These are phyloP conservation scores for Emergomyces africanus DNA, from an alignment of 2,329 filamentous ascomycete species.

Conservation along the genomic window DNA sequence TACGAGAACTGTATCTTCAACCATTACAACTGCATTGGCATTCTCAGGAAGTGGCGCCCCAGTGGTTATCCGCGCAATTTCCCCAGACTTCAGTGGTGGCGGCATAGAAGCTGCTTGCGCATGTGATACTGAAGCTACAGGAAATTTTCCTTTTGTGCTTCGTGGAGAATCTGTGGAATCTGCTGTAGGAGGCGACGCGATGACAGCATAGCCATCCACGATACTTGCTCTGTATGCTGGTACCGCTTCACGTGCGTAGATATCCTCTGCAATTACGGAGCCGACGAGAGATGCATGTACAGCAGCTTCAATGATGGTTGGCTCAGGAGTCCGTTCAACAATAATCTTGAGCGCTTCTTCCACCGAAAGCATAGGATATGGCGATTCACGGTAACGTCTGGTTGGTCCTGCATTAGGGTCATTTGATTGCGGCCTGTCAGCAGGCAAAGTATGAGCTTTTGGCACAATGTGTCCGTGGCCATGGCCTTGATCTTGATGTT, in stretches of 20 bases:
- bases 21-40: slow-evolving; percentile 88
- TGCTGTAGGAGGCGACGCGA: slow-evolving; percentile 40
- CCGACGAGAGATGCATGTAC: slow-evolving; percentile 59
- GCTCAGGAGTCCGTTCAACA: slow-evolving; percentile 55
- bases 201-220: slow-evolving; percentile 88
- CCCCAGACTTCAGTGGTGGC: slow-evolving; percentile 51
- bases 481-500: slow-evolving; percentile 44
- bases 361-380: slow-evolving; percentile 84
- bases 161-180: slow-evolving; percentile 42
- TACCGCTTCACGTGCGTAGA: slow-evolving; percentile 67
- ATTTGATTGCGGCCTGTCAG: slow-evolving; percentile 45
- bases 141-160: slow-evolving; percentile 65
- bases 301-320: slow-evolving; percentile 43
- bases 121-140: slow-evolving; percentile 76
- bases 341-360: slow-evolving; percentile 66
- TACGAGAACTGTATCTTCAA: slow-evolving; percentile 76
- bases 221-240: slow-evolving; percentile 93
- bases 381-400: slow-evolving; percentile 67
- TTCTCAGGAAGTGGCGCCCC: slow-evolving; percentile 81
- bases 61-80: slow-evolving; percentile 85
- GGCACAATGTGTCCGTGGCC: slow-evolving; percentile 52
- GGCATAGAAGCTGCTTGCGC: slow-evolving; percentile 59
- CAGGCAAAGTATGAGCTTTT: slow-evolving; percentile 58
- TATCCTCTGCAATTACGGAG: slow-evolving; percentile 68
- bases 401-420: slow-evolving; percentile 48